Conservation (phyloP, 148 eudicot species). For the Vaccinium darrowii region DNA sequence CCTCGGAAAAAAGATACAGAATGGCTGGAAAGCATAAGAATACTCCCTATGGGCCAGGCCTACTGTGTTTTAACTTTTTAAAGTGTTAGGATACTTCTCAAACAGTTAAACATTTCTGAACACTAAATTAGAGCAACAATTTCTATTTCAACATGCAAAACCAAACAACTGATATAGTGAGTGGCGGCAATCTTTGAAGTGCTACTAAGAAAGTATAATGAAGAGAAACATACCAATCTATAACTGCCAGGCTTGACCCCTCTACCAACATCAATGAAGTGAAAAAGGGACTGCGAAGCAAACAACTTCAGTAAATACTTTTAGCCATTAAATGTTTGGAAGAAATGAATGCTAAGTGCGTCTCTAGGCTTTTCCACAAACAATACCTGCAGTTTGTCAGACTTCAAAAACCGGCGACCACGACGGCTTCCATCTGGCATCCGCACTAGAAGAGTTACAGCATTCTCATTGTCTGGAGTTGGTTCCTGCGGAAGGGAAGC, state of each 20-base stretch:
- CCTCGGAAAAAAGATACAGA: not conserved
- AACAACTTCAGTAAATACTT: slow-evolving; percentile 15
- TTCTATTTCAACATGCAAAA: not conserved
- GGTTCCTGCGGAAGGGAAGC: slow-evolving; percentile 96
- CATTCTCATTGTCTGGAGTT: slow-evolving; percentile 68
- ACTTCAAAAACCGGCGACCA: slow-evolving; percentile 76
- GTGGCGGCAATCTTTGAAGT: not conserved
- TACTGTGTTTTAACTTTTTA: not conserved
- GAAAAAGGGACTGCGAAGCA: slow-evolving; percentile 66
- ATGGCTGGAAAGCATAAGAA: not conserved
- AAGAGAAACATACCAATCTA: slow-evolving; percentile 63
- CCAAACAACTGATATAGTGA: not conserved
- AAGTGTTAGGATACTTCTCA: not conserved
- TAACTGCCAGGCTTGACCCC: slow-evolving; percentile 77
- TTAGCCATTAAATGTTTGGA: not conserved
- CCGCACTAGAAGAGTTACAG: slow-evolving; percentile 78
- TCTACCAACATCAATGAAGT: slow-evolving; percentile 89
- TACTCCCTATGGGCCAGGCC: not conserved
- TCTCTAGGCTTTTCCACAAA: slow-evolving; percentile 9
- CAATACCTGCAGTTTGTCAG: slow-evolving; percentile 83
- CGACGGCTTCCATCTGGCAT: slow-evolving; percentile 95
- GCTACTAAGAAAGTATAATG: not conserved
- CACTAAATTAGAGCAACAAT: not conserved
- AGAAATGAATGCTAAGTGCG: not conserved
- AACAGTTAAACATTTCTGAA: not conserved